A percentile compares a stretch with the other conserved stretches of the same genome.
Evolutionary conservation across 2,329 filamentous ascomycete genomes (phyloP).

Genomic region (Pleurostoma richardsiae): DNA sequence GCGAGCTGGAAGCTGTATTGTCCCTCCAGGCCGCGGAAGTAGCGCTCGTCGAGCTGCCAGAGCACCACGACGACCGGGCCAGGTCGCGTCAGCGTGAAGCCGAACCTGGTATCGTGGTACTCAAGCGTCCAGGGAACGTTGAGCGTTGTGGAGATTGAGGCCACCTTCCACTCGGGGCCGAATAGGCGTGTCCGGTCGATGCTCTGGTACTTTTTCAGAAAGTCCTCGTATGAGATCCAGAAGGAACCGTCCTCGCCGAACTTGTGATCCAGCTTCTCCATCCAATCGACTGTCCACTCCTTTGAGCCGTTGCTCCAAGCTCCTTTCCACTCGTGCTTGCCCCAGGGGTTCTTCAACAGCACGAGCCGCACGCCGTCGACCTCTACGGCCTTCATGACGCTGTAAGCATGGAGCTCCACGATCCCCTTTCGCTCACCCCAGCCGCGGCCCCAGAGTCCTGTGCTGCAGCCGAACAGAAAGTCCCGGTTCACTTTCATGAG

Average conservation of each 20-base stretch:
- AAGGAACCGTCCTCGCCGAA: slow-evolving; percentile 60
- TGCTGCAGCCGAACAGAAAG: slow-evolving; percentile 70
- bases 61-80: slow-evolving; percentile 56
- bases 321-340: slow-evolving; percentile 57
- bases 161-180: slow-evolving; percentile 52
- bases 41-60: slow-evolving; percentile 57
- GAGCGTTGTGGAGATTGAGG: slow-evolving; percentile 56
- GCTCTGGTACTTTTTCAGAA: slow-evolving; percentile 56
- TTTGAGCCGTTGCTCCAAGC: slow-evolving; percentile 42
- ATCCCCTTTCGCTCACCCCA: slow-evolving; percentile 57
- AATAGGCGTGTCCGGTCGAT: slow-evolving; percentile 61
- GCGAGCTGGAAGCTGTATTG: slow-evolving; percentile 44
- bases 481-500: slow-evolving; percentile 75
- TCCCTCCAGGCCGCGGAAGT: slow-evolving; percentile 56
- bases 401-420: slow-evolving; percentile 53
- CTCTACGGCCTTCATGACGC: slow-evolving; percentile 52
- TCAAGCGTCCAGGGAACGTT: slow-evolving; percentile 58
- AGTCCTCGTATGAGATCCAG: slow-evolving; percentile 59
- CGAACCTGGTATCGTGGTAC: slow-evolving; percentile 56
- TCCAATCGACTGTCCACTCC: slow-evolving; percentile 55
- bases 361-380: slow-evolving; percentile 47
- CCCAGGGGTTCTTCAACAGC: slow-evolving; percentile 51
- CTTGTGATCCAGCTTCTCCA: slow-evolving; percentile 51
- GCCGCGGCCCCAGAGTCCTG: slow-evolving; percentile 57
- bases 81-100: slow-evolving; percentile 48